These are phyloP conservation scores for Cercospora sp. DNA, from an alignment of 2,329 filamentous ascomycete species.

Conservation along the genomic window DNA sequence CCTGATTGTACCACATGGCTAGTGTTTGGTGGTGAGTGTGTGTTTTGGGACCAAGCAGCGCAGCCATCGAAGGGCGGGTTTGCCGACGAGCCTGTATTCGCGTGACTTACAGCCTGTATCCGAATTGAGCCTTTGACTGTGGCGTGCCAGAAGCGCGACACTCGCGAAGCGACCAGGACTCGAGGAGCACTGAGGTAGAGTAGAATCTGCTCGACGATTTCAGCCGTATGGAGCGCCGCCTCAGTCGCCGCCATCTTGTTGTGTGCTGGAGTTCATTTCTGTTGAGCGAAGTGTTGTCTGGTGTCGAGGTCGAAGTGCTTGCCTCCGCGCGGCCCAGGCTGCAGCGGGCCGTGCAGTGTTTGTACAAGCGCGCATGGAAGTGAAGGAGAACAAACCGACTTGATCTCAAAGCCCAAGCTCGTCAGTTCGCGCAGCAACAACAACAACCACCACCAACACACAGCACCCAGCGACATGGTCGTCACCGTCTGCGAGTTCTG, in stretches of 20 bases:
- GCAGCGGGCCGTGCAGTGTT: background rate
- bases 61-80: background rate
- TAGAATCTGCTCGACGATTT: constrained; percentile 14
- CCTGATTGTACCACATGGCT: background rate
- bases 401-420: background rate
- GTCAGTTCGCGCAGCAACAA: background rate
- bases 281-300: no score
- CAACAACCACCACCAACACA: background rate
- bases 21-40: no score
- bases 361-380: background rate
- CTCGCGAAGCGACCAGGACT: background rate
- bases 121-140: background rate
- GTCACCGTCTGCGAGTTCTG: constrained; percentile 1
- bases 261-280: background rate
- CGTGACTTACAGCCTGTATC: background rate
- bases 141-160: background rate
- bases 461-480: background rate
- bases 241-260: background rate
- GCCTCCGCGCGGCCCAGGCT: background rate
- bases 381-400: background rate
- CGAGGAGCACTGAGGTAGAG: background rate
- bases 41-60: no score
- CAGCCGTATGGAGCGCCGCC: background rate
- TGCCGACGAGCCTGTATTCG: background rate
- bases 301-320: background rate